Evolutionary conservation across 164 flowering plant species (phyloP).

Genomic region (Pachysandra terminalis): DNA sequence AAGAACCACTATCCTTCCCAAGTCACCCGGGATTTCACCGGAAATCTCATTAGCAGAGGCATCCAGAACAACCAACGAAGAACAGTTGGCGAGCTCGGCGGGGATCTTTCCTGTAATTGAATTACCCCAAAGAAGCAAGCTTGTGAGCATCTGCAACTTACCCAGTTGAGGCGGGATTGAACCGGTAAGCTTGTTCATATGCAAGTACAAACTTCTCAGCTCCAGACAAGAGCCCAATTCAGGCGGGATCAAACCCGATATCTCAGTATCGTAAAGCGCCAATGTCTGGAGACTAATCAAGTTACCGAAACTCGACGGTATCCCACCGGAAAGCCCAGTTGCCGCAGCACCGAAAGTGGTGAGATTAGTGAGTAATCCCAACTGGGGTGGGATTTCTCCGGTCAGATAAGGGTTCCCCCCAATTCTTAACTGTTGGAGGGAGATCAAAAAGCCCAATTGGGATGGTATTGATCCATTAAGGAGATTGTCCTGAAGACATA

Average conservation of each 20-base stretch:
- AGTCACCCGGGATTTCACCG: slow-evolving; percentile 76
- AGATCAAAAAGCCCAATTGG: slow-evolving; percentile 56
- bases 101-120: slow-evolving; percentile 66
- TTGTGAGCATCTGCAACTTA: slow-evolving; percentile 73
- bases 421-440: slow-evolving; percentile 75
- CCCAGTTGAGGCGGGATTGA: slow-evolving; percentile 71
- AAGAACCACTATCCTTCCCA: slow-evolving; percentile 62
- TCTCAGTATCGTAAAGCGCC: slow-evolving; percentile 75
- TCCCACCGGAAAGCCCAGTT: slow-evolving; percentile 67
- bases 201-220: slow-evolving; percentile 75
- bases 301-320: slow-evolving; percentile 74
- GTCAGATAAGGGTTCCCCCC: slow-evolving; percentile 80
- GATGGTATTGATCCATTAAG: slow-evolving; percentile 76
- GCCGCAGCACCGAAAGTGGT: slow-evolving; percentile 88
- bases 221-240: slow-evolving; percentile 73
- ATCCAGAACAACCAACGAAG: slow-evolving; percentile 78
- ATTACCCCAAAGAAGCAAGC: slow-evolving; percentile 91
- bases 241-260: slow-evolving; percentile 73
- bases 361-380: slow-evolving; percentile 71
- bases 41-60: slow-evolving; percentile 70
- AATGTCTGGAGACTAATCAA: slow-evolving; percentile 73
- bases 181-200: slow-evolving; percentile 88
- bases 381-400: slow-evolving; percentile 70
- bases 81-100: slow-evolving; percentile 69
- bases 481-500: slow-evolving; percentile 87